Conservation (phyloP, 2,329 filamentous ascomycete genomes). For the Apiospora saccharicola region DNA sequence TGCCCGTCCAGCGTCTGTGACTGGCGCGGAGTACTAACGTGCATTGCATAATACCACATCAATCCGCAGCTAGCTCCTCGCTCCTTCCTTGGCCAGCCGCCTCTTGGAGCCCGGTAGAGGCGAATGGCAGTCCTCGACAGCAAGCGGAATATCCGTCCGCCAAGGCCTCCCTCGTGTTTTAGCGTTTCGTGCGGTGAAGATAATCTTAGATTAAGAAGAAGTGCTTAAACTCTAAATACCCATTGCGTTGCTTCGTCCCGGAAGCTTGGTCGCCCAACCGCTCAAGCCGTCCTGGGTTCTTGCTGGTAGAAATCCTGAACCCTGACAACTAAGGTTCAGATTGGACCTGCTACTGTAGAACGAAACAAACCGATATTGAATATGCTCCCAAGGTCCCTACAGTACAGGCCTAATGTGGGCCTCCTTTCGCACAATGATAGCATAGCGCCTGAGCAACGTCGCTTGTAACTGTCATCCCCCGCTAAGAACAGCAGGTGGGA, state of each 20-base stretch:
- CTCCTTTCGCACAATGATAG: background rate
- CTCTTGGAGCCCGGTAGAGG: background rate
- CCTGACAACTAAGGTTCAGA: background rate
- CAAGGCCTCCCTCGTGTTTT: background rate
- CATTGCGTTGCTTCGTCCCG: background rate
- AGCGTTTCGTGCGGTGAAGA: background rate
- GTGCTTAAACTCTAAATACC: background rate
- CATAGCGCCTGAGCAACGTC: background rate
- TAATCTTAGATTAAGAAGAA: background rate
- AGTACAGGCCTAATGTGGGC: no score
- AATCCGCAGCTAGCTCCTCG: background rate
- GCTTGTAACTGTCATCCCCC: background rate
- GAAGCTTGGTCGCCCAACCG: background rate
- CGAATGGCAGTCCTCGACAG: background rate
- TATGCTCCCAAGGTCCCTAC: background rate
- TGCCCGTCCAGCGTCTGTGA: background rate
- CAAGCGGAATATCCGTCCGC: background rate
- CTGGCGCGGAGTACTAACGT: background rate
- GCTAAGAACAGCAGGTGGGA: background rate
- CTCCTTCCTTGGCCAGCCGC: constrained; percentile 10
- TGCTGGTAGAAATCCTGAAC: background rate
- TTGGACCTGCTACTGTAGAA: background rate
- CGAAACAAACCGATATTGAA: no score
- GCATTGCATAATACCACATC: constrained; percentile 17
- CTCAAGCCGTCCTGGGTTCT: background rate